Evolutionary conservation across 2,329 filamentous ascomycete genomes (phyloP).

Genomic region (Gyromitra esculenta): DNA sequence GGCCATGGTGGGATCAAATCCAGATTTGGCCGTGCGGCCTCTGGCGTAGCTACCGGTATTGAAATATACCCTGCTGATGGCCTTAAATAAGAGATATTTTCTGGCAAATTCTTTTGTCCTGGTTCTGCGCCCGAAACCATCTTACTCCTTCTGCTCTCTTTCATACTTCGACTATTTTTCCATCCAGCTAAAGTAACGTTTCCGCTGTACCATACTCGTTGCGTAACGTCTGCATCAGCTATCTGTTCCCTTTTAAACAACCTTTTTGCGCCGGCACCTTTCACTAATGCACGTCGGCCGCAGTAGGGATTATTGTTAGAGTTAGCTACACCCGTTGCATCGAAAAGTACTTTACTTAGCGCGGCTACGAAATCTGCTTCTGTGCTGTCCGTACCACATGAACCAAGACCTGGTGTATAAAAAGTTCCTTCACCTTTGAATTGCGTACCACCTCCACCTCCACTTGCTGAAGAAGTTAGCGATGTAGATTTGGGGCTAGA

Average conservation of each 20-base stretch:
- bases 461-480: conserved; percentile 35
- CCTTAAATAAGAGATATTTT: background rate
- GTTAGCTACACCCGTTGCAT: conserved; percentile 55
- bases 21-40: background rate
- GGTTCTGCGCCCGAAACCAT: conserved; percentile 5
- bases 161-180: conserved; percentile 10
- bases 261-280: conserved; percentile 33
- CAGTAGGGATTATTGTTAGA: conserved; percentile 57
- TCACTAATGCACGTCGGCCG: conserved; percentile 56
- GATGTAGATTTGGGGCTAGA: conserved; percentile 34
- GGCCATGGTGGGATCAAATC: conserved; percentile 1
- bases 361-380: conserved; percentile 57
- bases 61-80: background rate
- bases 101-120: background rate
- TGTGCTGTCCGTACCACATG: conserved; percentile 56
- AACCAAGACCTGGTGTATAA: conserved; percentile 56
- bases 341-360: conserved; percentile 56
- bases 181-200: conserved; percentile 27
- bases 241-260: conserved; percentile 15
- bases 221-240: background rate
- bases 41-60: conserved; percentile 4
- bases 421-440: conserved; percentile 57
- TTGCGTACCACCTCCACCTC: conserved; percentile 44
- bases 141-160: conserved; percentile 16
- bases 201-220: conserved; percentile 19